Evolutionary conservation across 495 filamentous ascomycete genomes (phyloP), one percentile per base, ranked within the genome.

Genomic region (Trichoderma orchidacearum): DNA sequence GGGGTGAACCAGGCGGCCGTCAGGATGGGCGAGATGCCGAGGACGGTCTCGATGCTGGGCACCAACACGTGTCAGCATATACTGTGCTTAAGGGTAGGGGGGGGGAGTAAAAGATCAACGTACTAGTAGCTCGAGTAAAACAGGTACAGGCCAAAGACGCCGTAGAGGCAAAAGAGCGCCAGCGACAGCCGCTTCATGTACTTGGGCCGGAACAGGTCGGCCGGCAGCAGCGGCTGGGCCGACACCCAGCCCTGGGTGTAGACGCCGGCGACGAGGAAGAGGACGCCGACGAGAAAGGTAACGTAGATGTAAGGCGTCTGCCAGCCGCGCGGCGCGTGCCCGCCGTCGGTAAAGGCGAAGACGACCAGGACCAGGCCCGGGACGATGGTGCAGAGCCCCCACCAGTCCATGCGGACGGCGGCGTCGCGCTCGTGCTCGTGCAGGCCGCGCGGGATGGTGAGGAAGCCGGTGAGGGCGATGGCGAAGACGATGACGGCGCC

Each of bases 161-260:
- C 90, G 59, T 91, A 93, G 1, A 83, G 74, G 63, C 86, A 83
- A 60, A 94, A 84, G 51, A 93, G 69, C 2, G 83, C 81, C 6
- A 84, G 59, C 3, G 79, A 72, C 23, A 95, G 63, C 0, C 88
- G 76, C 11, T 74, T 80, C 78, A 94, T 88, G 59, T 82, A 83
- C 61, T 83, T 84, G 3, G 89, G 80, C 32, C 72, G 66, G 70
- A 93, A 94, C 17, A 95, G 68, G 56, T 88, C 85, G 2, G 76
- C 74, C 0, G 90, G 90, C 0, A 95, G 70, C 5, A 95, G 69
- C 3, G 90, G 90, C 51, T 85, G 78, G 13, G 74, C 63, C 4
- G 86, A 84, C 0, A 89, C 79, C 81, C 85, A 88, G 0, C 85
- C 83, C 69, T 95, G 87, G 30, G 92, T 69, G 58, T 91, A 95